Percentiles rank a stretch among this genome's conserved stretches.
Evolutionary conservation across 192 early-diverging fungal species (phyloP).

Genomic region (Mortierella claussenii): DNA sequence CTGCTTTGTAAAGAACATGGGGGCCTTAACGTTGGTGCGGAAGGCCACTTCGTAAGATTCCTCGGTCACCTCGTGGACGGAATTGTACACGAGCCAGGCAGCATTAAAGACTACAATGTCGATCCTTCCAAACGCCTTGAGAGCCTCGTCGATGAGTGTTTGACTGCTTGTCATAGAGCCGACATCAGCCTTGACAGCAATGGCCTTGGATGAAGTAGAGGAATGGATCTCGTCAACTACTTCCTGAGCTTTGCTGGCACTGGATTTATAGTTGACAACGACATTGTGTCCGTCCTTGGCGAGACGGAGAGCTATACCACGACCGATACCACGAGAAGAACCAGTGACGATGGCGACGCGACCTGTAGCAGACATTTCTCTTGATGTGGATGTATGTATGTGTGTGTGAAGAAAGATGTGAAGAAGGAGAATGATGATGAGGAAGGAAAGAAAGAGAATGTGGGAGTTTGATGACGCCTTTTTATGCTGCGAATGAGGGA

Average conservation of each 20-base stretch:
- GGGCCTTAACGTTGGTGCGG: conserved; percentile 82
- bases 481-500: too few species aligned
- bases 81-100: conserved; percentile 86
- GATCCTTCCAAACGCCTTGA: conserved; percentile 56
- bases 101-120: conserved; percentile 88
- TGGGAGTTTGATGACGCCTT: too few species aligned
- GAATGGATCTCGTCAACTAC: conserved; percentile 79
- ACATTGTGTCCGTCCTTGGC: conserved; percentile 72
- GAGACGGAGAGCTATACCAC: conserved; percentile 88
- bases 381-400: too few species aligned
- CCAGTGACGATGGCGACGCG: conserved; percentile 91
- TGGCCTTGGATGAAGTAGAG: conserved; percentile 13
- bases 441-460: background rate
- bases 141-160: conserved; percentile 78
- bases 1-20: conserved; percentile 83
- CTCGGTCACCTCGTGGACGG: conserved; percentile 81
- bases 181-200: conserved; percentile 81
- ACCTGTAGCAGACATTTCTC: conserved; percentile 53
- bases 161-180: conserved; percentile 87
- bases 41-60: conserved; percentile 88
- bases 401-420: too few species aligned
- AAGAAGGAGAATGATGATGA: background rate
- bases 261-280: conserved; percentile 79
- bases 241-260: conserved; percentile 77
- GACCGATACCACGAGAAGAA: conserved; percentile 93